Percentiles rank a stretch among this genome's conserved stretches.
Evolutionary conservation across 177 flowering plant species (phyloP).

Genomic region (Vitis hybrid): DNA sequence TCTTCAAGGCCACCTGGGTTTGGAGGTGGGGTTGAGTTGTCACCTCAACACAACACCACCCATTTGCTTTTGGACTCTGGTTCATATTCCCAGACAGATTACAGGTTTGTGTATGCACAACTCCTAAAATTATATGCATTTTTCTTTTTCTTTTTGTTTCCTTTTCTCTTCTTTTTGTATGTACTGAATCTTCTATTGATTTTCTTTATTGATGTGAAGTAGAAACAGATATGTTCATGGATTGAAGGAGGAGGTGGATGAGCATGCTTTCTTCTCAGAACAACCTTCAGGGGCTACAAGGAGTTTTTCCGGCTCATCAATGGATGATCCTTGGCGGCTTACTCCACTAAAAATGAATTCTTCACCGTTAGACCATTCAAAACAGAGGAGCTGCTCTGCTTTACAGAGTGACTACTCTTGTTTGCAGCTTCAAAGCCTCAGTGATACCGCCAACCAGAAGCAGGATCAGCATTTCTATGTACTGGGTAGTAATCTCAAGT

Average conservation of each 20-base stretch:
- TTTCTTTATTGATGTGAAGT: slow-evolving; percentile 13
- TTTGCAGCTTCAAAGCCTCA: slow-evolving; percentile 32
- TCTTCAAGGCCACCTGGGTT: slow-evolving; percentile 37
- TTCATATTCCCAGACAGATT: slow-evolving; percentile 31
- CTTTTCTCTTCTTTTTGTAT: background rate
- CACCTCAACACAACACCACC: slow-evolving; percentile 36
- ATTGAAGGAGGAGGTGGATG: slow-evolving; percentile 49
- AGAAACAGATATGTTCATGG: slow-evolving; percentile 44
- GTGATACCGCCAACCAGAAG: slow-evolving; percentile 16
- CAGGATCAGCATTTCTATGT: slow-evolving; percentile 27
- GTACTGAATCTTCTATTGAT: background rate
- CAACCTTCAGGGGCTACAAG: slow-evolving; percentile 40
- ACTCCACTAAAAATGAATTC: slow-evolving; percentile 54
- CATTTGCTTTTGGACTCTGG: slow-evolving; percentile 36
- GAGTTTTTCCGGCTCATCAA: slow-evolving; percentile 37
- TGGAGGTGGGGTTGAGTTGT: slow-evolving; percentile 14
- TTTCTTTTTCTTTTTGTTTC: background rate
- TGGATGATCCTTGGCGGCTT: slow-evolving; percentile 55
- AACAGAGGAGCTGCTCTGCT: slow-evolving; percentile 35
- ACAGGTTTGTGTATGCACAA: slow-evolving; percentile 25
- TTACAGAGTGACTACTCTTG: slow-evolving; percentile 36
- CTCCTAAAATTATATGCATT: too few relatives aligned
- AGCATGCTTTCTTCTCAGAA: slow-evolving; percentile 55
- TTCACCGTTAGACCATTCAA: slow-evolving; percentile 21
- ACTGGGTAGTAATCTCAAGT: slow-evolving; percentile 26